These are phyloP conservation scores for Lasiosphaeriaceae sp. DNA, from an alignment of 495 filamentous ascomycete species.

Conservation along the genomic window DNA sequence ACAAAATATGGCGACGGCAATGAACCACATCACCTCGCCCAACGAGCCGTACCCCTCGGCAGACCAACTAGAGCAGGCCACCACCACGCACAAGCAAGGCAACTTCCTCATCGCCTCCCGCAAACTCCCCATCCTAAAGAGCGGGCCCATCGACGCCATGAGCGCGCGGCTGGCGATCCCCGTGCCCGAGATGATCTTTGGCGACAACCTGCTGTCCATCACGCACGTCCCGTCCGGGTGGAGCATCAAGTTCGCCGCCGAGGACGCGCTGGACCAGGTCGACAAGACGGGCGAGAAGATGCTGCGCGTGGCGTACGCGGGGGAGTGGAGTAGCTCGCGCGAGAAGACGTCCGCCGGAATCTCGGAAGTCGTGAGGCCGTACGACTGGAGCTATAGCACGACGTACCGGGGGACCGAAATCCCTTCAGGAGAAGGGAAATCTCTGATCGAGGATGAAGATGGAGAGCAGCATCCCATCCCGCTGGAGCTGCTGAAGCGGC, in stretches of 20 bases:
- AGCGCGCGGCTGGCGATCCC: constrained; percentile 72
- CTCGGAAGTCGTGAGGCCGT: constrained; percentile 88
- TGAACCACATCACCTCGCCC: constrained; percentile 32
- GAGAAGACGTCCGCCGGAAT: constrained; percentile 85
- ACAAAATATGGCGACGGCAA: background rate
- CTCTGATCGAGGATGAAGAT: too few relatives aligned
- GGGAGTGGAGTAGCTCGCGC: constrained; percentile 81
- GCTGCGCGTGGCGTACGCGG: constrained; percentile 89
- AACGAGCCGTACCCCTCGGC: constrained; percentile 38
- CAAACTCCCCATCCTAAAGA: constrained; percentile 89
- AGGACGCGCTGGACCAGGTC: constrained; percentile 80
- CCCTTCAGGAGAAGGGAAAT: too few relatives aligned
- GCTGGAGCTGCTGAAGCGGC: constrained; percentile 70
- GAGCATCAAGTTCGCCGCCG: constrained; percentile 75
- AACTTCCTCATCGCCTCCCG: constrained; percentile 70
- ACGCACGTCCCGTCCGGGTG: constrained; percentile 66
- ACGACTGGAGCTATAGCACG: constrained; percentile 96
- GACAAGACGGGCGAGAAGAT: constrained; percentile 88
- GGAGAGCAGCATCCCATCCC: constrained; percentile 53
- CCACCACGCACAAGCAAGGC: constrained; percentile 48
- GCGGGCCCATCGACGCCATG: constrained; percentile 85
- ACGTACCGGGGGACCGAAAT: constrained; percentile 68
- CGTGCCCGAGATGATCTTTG: constrained; percentile 98
- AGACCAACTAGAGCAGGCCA: constrained; percentile 31
- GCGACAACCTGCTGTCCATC: constrained; percentile 79